phyloP scores from a whole-genome alignment of 768 basidiomycete species.

The Tephrocybe sp. region DNA sequence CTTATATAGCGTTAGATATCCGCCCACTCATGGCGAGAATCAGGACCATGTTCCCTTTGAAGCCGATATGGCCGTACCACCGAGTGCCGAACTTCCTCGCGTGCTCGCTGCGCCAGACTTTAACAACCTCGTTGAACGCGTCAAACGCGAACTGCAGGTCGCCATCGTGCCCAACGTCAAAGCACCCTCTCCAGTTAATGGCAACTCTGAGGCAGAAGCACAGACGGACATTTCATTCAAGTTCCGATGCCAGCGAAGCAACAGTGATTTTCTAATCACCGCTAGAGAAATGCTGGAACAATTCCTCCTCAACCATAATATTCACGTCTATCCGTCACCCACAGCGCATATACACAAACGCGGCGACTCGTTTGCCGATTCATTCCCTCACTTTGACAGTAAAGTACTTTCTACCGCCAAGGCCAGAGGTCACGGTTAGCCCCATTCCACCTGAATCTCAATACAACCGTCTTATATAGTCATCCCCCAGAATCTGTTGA shows the following conservation, averaged over 20 bases:
- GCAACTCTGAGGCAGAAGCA: constrained; percentile 47
- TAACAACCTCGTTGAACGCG: constrained; percentile 76
- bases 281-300: constrained; percentile 92
- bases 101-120: constrained; percentile 82
- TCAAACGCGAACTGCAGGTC: constrained; percentile 94
- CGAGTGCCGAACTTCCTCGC: constrained; percentile 72
- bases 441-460: background rate
- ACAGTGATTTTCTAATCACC: constrained; percentile 88
- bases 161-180: constrained; percentile 83
- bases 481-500: constrained; percentile 65
- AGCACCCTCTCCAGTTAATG: constrained; percentile 41
- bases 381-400: constrained; percentile 95
- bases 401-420: constrained; percentile 83
- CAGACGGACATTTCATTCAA: constrained; percentile 87
- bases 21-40: constrained; percentile 8
- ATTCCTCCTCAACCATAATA: constrained; percentile 79
- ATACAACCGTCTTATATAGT: background rate
- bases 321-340: constrained; percentile 78
- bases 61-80: constrained; percentile 89
- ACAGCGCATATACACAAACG: constrained; percentile 80
- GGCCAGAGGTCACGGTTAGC: constrained; percentile 57
- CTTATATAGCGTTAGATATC: background rate
- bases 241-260: constrained; percentile 92
- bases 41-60: constrained; percentile 97
- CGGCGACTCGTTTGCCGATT: constrained; percentile 91